Evolutionary conservation across 2,329 filamentous ascomycete species (phyloP), one percentile per base, ranked within the genome.

Genomic region (Talaromyces albobiverticillius): DNA sequence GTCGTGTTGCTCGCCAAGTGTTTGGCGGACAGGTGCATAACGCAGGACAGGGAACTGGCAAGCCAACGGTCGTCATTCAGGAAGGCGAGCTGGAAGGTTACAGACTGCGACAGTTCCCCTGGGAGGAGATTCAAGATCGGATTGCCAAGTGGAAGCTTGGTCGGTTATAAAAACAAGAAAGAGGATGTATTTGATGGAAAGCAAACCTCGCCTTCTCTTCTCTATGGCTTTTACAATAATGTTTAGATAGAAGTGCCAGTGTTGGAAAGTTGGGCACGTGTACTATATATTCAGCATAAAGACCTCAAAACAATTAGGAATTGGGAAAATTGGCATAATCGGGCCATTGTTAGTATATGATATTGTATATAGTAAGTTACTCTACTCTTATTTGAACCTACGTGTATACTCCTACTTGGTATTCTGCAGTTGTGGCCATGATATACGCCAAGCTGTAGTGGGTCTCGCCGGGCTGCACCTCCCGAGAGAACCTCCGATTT

Each of bases 1-100:
- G 90, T 29, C 80, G 90, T 46, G 93, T 97, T 3, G 94, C 94
- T 4, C 79, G 78, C 61, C 77, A 84, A 61, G 86, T 99, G 8
- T 85, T 96, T 53, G 83, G 87, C 42, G 94, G 94, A 0, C 69
- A 83, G 60, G 86, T 95, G 3, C 67, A 82, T 58, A 97, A 96
- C 69, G 68, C 76, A 0, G 93, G 93, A 1, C 68, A 76, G 0
- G 93, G 94, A 3, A 94, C 85, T 59, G 94, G 94, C 13, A 87
- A 90, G 18, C 94, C 94, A 3, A 99, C 94, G 0, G 91, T 99
- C 22, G 93, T 99, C 42, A 68, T 99, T 64, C 93, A 97, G 77
- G 93, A 96, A 76, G 90, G 90, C 22, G 85, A 92, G 67, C 81
- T 88, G 61, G 83, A 87, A 52, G 86, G 86, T 0, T 79, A 87